phyloP scores from a whole-genome alignment of 2,329 filamentous ascomycete species.

The Emmonsiellopsis sp. region DNA sequence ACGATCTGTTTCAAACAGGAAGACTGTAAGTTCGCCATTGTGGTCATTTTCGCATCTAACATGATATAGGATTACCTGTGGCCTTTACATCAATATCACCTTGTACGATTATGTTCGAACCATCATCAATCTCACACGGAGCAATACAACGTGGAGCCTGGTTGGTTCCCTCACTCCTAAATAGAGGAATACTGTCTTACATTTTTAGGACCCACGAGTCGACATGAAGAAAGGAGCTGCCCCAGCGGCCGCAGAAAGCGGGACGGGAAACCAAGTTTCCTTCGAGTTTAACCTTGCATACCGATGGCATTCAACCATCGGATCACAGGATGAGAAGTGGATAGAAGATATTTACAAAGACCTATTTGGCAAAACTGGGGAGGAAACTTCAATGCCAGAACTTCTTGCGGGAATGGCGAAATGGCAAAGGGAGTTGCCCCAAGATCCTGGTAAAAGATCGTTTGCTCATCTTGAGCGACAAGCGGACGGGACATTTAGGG shows the following conservation, averaged over 20 bases:
- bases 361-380: conserved; percentile 12
- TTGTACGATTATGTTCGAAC: conserved; percentile 28
- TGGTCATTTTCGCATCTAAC: neutral
- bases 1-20: conserved; percentile 28
- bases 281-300: conserved; percentile 48
- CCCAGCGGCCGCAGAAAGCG: conserved; percentile 27
- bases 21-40: conserved; percentile 17
- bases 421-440: conserved; percentile 47
- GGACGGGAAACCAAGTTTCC: conserved; percentile 43
- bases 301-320: conserved; percentile 56
- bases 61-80: conserved; percentile 18
- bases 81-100: conserved; percentile 26
- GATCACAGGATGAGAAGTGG: conserved; percentile 62
- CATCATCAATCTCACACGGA: conserved; percentile 28
- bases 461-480: conserved; percentile 55
- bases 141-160: conserved; percentile 36
- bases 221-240: conserved; percentile 18
- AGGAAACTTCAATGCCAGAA: conserved; percentile 13
- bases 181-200: neutral
- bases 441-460: conserved; percentile 52
- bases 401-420: conserved; percentile 44
- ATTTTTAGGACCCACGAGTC: conserved; percentile 28
- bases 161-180: conserved; percentile 2
- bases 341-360: conserved; percentile 53
- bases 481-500: conserved; percentile 53